Conservation (phyloP, 2,329 filamentous ascomycete species). For the Torrubiella hemipterigena region DNA sequence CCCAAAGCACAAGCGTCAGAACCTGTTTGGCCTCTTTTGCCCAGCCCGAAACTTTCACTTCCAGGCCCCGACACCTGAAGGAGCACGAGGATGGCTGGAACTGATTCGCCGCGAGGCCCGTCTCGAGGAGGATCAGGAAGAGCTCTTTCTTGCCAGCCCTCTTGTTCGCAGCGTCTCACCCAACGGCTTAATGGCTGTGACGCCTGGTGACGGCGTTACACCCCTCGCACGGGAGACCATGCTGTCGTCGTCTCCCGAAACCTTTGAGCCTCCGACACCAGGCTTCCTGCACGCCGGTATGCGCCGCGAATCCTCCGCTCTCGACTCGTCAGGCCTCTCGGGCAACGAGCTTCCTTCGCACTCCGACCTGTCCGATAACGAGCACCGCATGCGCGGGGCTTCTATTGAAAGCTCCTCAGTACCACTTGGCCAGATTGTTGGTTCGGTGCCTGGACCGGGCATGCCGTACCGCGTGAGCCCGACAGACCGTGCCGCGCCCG, state of each 20-base stretch:
- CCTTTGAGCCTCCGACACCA: conserved; percentile 22
- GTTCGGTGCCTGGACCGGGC: conserved; percentile 4
- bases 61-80: conserved; percentile 58
- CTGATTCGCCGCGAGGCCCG: conserved; percentile 68
- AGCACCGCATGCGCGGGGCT: conserved; percentile 36
- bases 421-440: conserved; percentile 8
- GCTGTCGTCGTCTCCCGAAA: conserved; percentile 51
- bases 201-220: conserved; percentile 9
- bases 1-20: conserved; percentile 72
- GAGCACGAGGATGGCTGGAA: conserved; percentile 79
- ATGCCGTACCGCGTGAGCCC: conserved; percentile 35
- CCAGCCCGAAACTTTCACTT: conserved; percentile 87
- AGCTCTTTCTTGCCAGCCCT: conserved; percentile 63
- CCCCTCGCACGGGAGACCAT: conserved; percentile 27
- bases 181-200: conserved; percentile 11
- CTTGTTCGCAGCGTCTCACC: conserved; percentile 35
- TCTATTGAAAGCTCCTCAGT: conserved; percentile 38
- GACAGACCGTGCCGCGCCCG: conserved; percentile 44
- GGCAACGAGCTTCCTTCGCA: conserved; percentile 62
- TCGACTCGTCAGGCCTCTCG: conserved; percentile 52
- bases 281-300: conserved; percentile 18
- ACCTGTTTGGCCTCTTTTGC: conserved; percentile 88
- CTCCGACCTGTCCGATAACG: conserved; percentile 75
- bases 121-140: conserved; percentile 80
- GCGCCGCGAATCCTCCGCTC: conserved; percentile 43